Evolutionary conservation across 345 rosid genomes (phyloP), one percentile per base, ranked within the genome.

Genomic region (Rubroshorea leprosula): DNA sequence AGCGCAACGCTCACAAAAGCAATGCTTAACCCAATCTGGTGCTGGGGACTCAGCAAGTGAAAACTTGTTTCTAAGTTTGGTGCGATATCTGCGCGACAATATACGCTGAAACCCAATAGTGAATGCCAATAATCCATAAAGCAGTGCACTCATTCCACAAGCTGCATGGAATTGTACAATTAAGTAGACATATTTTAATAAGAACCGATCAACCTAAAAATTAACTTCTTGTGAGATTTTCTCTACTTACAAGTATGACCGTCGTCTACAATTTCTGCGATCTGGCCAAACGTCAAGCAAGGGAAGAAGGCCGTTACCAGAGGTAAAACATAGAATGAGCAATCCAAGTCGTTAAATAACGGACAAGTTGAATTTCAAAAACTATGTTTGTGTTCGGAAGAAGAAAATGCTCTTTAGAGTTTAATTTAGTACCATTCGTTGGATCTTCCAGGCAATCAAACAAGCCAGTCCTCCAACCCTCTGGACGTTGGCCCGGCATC

Each of bases 401-500:
- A 9, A 39, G n/a, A 1, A 4, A 4, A 45, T 27, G 31, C n/a
- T 27, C 5, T 27, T 27, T 27, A 4, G 31, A 27, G 8, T 27
- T 27, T 27, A 8, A 3, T n/a, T n/a, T n/a, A n/a, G 31, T 64
- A 87, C 95, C 84, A 54, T 82, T 87, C 51, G 22, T 60, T 15
- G 84, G 79, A 51, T 87, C 86, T 18, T 87, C 81, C 86, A 83
- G 74, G 78, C 83, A 83, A 51, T 77, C 85, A 49, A 83, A 83
- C 4, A 86, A 65, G 17, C 78, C 81, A 12, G 77, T 77, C 50
- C 19, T 74, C 94, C 94, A 86, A 22, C 68, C 72, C 13, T 70
- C 58, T 13, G 38, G 5, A 8, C 31, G 31, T 27, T 4, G 31
- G 5, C 4, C 31, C 8, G 31, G 31, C 31, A 27, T 27, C 31